phyloP scores from a whole-genome alignment of 2,329 filamentous ascomycete genomes.

The Metarhizium humberi region DNA sequence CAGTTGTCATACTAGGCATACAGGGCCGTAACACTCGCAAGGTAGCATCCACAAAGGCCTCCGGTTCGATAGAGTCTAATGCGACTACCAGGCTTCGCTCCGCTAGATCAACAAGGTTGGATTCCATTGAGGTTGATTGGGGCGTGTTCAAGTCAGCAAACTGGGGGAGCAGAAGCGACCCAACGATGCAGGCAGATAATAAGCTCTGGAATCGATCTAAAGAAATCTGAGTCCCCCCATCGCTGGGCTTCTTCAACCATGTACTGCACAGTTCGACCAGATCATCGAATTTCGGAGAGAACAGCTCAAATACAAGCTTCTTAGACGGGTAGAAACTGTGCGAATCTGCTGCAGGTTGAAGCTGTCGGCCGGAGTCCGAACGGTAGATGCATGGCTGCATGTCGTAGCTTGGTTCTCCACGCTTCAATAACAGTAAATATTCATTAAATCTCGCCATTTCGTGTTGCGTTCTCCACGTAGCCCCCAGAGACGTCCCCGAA shows the following conservation, averaged over 20 bases:
- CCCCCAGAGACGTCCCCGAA: slow-evolving; percentile 38
- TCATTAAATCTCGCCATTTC: slow-evolving; percentile 35
- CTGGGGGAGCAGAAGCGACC: slow-evolving; percentile 36
- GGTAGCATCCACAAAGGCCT: slow-evolving; percentile 35
- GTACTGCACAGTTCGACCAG: slow-evolving; percentile 34
- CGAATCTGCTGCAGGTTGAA: slow-evolving; percentile 17
- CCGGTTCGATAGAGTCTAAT: slow-evolving; percentile 34
- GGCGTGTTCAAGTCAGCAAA: slow-evolving; percentile 36
- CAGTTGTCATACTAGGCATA: slow-evolving; percentile 33
- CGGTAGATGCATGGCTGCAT: slow-evolving; percentile 1
- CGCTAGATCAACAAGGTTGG: slow-evolving; percentile 29
- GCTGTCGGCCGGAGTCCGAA: slow-evolving; percentile 5
- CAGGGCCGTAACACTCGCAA: slow-evolving; percentile 34
- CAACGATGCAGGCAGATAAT: slow-evolving; percentile 36
- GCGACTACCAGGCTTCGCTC: slow-evolving; percentile 31
- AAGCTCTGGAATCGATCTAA: slow-evolving; percentile 43
- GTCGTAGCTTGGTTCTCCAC: slow-evolving; percentile 1
- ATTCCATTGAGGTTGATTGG: slow-evolving; percentile 39
- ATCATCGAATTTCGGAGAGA: slow-evolving; percentile 43
- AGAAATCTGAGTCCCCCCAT: slow-evolving; percentile 40
- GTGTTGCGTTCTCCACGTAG: slow-evolving; percentile 36
- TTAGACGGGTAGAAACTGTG: slow-evolving; percentile 31
- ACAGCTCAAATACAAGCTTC: slow-evolving; percentile 43
- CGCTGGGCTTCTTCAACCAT: slow-evolving; percentile 35
- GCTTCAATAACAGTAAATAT: slow-evolving; percentile 46